phyloP scores from a whole-genome alignment of 441 rosid genomes.

The Daphne laureola region DNA sequence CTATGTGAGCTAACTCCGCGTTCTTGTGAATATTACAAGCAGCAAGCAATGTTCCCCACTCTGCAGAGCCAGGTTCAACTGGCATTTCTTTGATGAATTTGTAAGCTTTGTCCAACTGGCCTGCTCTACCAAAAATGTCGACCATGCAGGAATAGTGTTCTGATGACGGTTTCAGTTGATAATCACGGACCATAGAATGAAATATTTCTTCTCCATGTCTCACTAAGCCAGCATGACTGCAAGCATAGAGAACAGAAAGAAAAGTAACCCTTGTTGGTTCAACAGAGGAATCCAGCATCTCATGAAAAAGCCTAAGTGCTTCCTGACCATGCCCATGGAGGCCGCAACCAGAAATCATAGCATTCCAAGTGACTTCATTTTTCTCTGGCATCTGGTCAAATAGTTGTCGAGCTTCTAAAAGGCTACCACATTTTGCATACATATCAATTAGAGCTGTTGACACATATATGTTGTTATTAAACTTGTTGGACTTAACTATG shows the following conservation, averaged over 20 bases:
- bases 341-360: conserved; percentile 29
- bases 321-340: conserved; percentile 29
- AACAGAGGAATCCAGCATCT: conserved; percentile 15
- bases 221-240: conserved; percentile 43
- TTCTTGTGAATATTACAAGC: conserved; percentile 45
- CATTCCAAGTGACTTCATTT: conserved; percentile 33
- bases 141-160: conserved; percentile 45
- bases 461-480: conserved; percentile 17
- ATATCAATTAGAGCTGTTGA: conserved; percentile 27
- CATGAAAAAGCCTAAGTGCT: conserved; percentile 17
- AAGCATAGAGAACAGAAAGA: conserved; percentile 31
- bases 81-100: conserved; percentile 35
- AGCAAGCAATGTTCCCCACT: conserved; percentile 45
- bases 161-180: conserved; percentile 25
- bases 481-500: conserved; percentile 10
- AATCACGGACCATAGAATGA: conserved; percentile 27
- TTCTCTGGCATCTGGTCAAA: conserved; percentile 21
- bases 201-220: conserved; percentile 32
- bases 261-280: conserved; percentile 28
- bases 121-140: conserved; percentile 40
- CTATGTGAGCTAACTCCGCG: conserved; percentile 26
- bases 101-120: conserved; percentile 31
- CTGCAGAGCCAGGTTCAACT: conserved; percentile 32
- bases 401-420: conserved; percentile 20
- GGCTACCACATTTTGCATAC: conserved; percentile 32